Evolutionary conservation across 2,329 filamentous ascomycete genomes (phyloP).

Genomic region (Graphium sp.): DNA sequence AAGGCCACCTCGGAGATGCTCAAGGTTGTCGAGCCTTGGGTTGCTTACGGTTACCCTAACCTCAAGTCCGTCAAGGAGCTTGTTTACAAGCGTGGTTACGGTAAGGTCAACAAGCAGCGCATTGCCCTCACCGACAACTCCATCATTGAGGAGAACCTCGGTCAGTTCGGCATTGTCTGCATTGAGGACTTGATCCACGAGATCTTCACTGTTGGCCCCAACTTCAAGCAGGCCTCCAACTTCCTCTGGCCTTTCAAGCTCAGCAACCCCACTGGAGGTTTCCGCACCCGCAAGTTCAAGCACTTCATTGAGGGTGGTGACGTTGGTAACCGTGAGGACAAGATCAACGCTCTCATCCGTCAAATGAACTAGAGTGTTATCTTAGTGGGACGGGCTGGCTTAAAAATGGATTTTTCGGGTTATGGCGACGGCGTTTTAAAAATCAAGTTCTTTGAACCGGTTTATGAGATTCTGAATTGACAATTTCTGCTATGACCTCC

Average conservation of each 20-base stretch:
- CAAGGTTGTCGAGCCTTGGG: slow-evolving; percentile 96
- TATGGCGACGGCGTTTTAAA: slow-evolving; percentile 12
- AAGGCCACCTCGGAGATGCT: slow-evolving; percentile 97
- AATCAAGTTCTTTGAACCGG: slow-evolving; percentile 6
- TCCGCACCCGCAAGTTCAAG: slow-evolving; percentile 95
- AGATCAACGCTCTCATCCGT: slow-evolving; percentile 90
- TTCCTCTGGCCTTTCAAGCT: slow-evolving; percentile 99
- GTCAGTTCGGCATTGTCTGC: slow-evolving; percentile 98
- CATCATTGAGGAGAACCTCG: slow-evolving; percentile 90
- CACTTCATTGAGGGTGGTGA: slow-evolving; percentile 99
- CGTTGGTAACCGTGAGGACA: slow-evolving; percentile 94
- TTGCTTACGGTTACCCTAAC: slow-evolving; percentile 99
- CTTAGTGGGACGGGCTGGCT: too few relatives aligned
- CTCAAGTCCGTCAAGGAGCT: slow-evolving; percentile 98
- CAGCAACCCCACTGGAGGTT: slow-evolving; percentile 92
- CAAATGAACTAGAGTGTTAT: slow-evolving; percentile 80
- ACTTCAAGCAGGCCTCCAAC: slow-evolving; percentile 99
- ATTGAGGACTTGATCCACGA: slow-evolving; percentile 99
- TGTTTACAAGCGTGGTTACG: slow-evolving; percentile 99
- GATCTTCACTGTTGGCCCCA: slow-evolving; percentile 96
- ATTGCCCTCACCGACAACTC: slow-evolving; percentile 93
- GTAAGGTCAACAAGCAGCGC: slow-evolving; percentile 97
- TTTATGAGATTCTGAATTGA: slow-evolving; percentile 5
- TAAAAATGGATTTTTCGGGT: slow-evolving; percentile 13
- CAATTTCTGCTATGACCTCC: slow-evolving; percentile 1